Conservation (phyloP, 257 asterid genomes). For the Henckelia pumila region DNA sequence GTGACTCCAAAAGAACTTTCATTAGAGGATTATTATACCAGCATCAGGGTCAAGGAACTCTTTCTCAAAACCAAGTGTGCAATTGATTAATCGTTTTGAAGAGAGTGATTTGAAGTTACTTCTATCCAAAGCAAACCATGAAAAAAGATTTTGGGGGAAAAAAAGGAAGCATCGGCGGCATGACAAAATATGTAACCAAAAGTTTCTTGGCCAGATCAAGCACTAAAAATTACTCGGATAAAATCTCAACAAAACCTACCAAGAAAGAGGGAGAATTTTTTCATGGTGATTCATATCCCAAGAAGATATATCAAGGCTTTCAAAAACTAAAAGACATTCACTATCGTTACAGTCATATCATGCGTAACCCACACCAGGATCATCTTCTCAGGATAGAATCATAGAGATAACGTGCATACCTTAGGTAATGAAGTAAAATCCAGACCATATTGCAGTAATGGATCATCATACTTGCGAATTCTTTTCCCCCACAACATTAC, state of each 20-base stretch:
- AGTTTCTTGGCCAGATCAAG: not conserved
- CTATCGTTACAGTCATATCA: not conserved
- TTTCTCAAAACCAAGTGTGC: not conserved
- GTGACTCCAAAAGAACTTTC: not conserved
- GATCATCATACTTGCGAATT: slow-evolving; percentile 76
- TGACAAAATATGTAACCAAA: not conserved
- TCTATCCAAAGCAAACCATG: not conserved
- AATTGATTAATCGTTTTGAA: too few species aligned
- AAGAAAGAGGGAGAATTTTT: not conserved
- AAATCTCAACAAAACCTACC: not conserved
- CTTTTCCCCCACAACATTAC: slow-evolving; percentile 84
- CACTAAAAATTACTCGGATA: not conserved
- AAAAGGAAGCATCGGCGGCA: not conserved
- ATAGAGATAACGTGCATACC: slow-evolving; percentile 40
- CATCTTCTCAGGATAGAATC: slow-evolving; percentile 2
- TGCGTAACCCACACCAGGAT: not conserved
- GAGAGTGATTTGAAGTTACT: not conserved
- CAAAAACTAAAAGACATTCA: not conserved
- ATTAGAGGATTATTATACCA: slow-evolving; percentile 8
- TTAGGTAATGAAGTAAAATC: slow-evolving; percentile 56
- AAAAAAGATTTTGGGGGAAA: too few species aligned
- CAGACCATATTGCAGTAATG: slow-evolving; percentile 79
- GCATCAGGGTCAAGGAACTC: slow-evolving; percentile 23
- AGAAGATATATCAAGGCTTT: not conserved
- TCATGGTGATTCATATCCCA: not conserved